phyloP scores from a whole-genome alignment of 345 rosid species.

The Gossypium rotundifolium region DNA sequence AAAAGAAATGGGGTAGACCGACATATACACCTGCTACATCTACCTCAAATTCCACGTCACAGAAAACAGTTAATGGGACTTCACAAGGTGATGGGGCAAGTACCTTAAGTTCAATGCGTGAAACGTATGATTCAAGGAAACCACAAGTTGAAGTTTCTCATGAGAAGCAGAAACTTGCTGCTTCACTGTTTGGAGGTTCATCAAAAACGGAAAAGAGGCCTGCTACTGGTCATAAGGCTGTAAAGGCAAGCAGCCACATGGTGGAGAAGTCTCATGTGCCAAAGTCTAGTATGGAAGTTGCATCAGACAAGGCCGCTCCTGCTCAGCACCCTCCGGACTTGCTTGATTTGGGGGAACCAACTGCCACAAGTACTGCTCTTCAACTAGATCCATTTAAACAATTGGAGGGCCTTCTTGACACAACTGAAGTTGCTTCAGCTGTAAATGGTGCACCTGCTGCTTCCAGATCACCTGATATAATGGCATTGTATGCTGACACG shows the following conservation, averaged over 20 bases:
- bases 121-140: slow-evolving; percentile 53
- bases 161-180: slow-evolving; percentile 98
- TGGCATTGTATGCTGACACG: slow-evolving; percentile 44
- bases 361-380: slow-evolving; percentile 28
- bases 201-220: slow-evolving; percentile 57
- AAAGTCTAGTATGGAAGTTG: slow-evolving; percentile 18
- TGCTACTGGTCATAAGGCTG: slow-evolving; percentile 44
- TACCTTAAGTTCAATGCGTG: slow-evolving; percentile 40
- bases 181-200: slow-evolving; percentile 83
- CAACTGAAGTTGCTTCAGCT: slow-evolving; percentile 19
- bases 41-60: slow-evolving; percentile 37
- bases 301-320: slow-evolving; percentile 32
- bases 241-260: slow-evolving; percentile 40
- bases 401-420: slow-evolving; percentile 76
- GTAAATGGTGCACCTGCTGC: slow-evolving; percentile 16
- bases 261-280: slow-evolving; percentile 28
- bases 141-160: slow-evolving; percentile 56
- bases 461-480: slow-evolving; percentile 36
- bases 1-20: slow-evolving; percentile 89
- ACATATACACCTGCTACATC: slow-evolving; percentile 51
- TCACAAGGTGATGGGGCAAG: slow-evolving; percentile 34
- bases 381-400: slow-evolving; percentile 73
- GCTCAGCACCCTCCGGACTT: slow-evolving; percentile 76
- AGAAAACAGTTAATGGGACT: slow-evolving; percentile 45
- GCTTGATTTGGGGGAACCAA: slow-evolving; percentile 80